Percentiles rank a stretch among this genome's conserved stretches.
phyloP scores from a whole-genome alignment of 768 basidiomycete species.

The Stropharia rugosoannulata region DNA sequence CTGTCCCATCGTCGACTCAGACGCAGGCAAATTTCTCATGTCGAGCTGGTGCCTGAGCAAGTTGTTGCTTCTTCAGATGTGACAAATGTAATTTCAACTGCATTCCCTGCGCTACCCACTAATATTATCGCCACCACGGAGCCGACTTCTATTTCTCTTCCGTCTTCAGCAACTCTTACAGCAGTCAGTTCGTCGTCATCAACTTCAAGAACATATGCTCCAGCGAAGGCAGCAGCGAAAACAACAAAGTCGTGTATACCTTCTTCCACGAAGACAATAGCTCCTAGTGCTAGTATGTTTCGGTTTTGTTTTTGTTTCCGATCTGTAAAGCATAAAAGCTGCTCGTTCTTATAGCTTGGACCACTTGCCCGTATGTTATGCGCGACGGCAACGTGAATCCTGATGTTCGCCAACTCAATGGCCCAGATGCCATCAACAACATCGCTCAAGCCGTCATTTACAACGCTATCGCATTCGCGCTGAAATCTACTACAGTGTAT shows the following conservation, averaged over 20 bases:
- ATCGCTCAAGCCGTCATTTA: constrained; percentile 43
- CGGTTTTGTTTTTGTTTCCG: background rate
- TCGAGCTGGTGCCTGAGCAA: background rate
- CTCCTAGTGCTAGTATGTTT: constrained; percentile 50
- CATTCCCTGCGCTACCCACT: background rate
- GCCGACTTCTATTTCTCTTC: constrained; percentile 4
- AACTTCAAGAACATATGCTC: constrained; percentile 11
- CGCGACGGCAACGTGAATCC: constrained; percentile 57
- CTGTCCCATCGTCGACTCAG: background rate
- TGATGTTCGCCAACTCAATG: constrained; percentile 47
- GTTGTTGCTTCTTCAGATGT: background rate
- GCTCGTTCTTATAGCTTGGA: constrained; percentile 26
- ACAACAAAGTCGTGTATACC: constrained; percentile 40
- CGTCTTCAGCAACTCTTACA: background rate
- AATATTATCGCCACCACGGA: constrained; percentile 1
- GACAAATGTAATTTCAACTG: background rate
- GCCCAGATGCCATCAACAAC: constrained; percentile 36
- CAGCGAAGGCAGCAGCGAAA: constrained; percentile 32
- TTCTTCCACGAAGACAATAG: constrained; percentile 44
- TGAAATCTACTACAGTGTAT: constrained; percentile 30
- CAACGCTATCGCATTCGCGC: constrained; percentile 42
- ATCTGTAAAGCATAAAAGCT: background rate
- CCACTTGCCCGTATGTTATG: constrained; percentile 43
- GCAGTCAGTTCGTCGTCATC: constrained; percentile 7
- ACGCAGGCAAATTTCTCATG: background rate